These are phyloP conservation scores for Cenchrus americanus DNA, from an alignment of 176 grass and related monocot species.

Conservation along the genomic window DNA sequence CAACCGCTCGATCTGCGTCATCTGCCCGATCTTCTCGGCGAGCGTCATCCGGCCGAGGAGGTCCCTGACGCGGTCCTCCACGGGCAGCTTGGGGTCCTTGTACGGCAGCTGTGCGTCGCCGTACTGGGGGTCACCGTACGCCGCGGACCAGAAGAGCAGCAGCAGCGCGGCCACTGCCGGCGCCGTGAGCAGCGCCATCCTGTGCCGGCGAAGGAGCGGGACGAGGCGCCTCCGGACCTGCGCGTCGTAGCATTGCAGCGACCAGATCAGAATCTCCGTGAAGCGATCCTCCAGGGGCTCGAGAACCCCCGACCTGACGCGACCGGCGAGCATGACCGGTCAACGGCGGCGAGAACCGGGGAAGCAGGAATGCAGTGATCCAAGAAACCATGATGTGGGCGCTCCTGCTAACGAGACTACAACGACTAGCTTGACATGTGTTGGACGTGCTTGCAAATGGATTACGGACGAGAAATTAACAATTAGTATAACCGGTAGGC, in stretches of 20 bases:
- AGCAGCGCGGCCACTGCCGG: slow-evolving; percentile 49
- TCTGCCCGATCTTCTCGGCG: slow-evolving; percentile 94
- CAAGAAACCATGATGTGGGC: slow-evolving; percentile 42
- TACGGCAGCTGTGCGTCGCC: slow-evolving; percentile 35
- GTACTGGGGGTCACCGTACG: slow-evolving; percentile 51
- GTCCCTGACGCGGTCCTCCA: slow-evolving; percentile 65
- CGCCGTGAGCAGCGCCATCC: slow-evolving; percentile 61
- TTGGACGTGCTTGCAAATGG: not conserved
- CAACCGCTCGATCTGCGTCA: slow-evolving; percentile 93
- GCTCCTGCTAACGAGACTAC: not conserved
- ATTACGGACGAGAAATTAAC: not conserved
- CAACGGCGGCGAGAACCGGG: slow-evolving; percentile 17
- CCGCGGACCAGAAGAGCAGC: slow-evolving; percentile 54
- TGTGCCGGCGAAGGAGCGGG: slow-evolving; percentile 52
- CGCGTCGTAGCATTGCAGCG: slow-evolving; percentile 45
- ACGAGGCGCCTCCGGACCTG: slow-evolving; percentile 47
- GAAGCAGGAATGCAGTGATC: slow-evolving; percentile 3
- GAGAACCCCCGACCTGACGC: slow-evolving; percentile 32
- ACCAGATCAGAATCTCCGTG: slow-evolving; percentile 37
- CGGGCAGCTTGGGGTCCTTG: slow-evolving; percentile 59
- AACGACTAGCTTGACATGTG: not conserved
- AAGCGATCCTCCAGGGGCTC: slow-evolving; percentile 35
- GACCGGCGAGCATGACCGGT: slow-evolving; percentile 31
- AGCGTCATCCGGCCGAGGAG: slow-evolving; percentile 73
- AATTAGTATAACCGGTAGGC: not conserved